Conservation (phyloP, 306 rosid species). For the Phaseolus lunatus region DNA sequence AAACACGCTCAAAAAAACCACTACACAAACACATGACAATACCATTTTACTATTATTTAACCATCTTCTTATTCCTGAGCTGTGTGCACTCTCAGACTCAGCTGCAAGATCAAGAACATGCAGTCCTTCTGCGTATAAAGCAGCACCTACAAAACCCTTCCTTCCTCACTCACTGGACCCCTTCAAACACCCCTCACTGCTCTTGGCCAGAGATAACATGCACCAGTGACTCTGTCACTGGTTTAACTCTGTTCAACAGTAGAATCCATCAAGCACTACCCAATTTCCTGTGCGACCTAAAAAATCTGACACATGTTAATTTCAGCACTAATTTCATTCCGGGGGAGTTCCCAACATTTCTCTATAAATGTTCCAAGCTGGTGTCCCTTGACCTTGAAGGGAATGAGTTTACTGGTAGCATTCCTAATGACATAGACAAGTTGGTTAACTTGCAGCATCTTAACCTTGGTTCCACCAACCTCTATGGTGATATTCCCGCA, state of each 20-base stretch:
- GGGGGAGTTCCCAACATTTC: slow-evolving; percentile 61
- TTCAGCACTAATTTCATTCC: slow-evolving; percentile 46
- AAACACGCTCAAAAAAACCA: slow-evolving; percentile 17
- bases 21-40: slow-evolving; percentile 49
- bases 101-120: slow-evolving; percentile 56
- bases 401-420: slow-evolving; percentile 57
- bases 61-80: slow-evolving; percentile 34
- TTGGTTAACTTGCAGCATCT: slow-evolving; percentile 54
- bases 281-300: slow-evolving; percentile 69
- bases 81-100: slow-evolving; percentile 56
- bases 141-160: slow-evolving; percentile 54
- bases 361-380: slow-evolving; percentile 67
- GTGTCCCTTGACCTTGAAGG: slow-evolving; percentile 51
- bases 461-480: slow-evolving; percentile 53
- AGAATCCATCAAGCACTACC: slow-evolving; percentile 56
- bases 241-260: slow-evolving; percentile 6
- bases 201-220: slow-evolving; percentile 69
- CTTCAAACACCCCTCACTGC: slow-evolving; percentile 61
- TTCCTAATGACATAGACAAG: slow-evolving; percentile 58
- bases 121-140: slow-evolving; percentile 55
- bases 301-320: slow-evolving; percentile 59
- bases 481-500: slow-evolving; percentile 63
- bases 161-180: slow-evolving; percentile 57
- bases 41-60: slow-evolving; percentile 23
- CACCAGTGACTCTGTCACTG: slow-evolving; percentile 56